phyloP scores from a whole-genome alignment of 805 yeast species.

The Jamesozyma piceae region DNA sequence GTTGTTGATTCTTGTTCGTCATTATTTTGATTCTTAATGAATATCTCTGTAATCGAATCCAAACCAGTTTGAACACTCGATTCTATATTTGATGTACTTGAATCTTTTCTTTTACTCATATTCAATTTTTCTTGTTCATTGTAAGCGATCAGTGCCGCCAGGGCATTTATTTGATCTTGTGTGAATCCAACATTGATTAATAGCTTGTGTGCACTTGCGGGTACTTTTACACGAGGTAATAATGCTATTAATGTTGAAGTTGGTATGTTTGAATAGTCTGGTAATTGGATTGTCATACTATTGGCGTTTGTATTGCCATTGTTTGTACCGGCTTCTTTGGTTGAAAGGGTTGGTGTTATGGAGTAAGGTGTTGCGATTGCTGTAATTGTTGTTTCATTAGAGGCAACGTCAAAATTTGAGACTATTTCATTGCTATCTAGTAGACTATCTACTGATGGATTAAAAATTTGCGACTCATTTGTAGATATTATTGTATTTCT shows the following conservation, averaged over 20 bases:
- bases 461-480: neutral
- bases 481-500: neutral
- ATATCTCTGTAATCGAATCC: too few species aligned
- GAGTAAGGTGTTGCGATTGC: neutral
- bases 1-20: neutral
- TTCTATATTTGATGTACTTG: too few species aligned
- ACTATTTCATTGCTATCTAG: neutral
- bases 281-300: conserved; percentile 13
- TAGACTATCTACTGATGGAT: neutral
- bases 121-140: conserved; percentile 36
- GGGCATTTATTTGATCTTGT: conserved; percentile 59
- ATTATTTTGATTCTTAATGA: too few species aligned
- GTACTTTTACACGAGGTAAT: conserved; percentile 56
- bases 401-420: neutral
- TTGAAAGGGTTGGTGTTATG: neutral
- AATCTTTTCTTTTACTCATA: neutral
- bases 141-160: conserved; percentile 63
- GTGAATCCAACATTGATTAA: conserved; percentile 57
- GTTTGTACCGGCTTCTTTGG: neutral
- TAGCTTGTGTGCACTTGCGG: conserved; percentile 61
- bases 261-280: conserved; percentile 22
- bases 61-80: too few species aligned
- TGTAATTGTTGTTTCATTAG: neutral
- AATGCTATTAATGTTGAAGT: conserved; percentile 32
- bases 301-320: neutral